A percentile compares a stretch with the other conserved stretches of the same genome.
These are phyloP conservation scores for Alternaria infectoria DNA, from an alignment of 2,329 filamentous ascomycete genomes.

Conservation along the genomic window DNA sequence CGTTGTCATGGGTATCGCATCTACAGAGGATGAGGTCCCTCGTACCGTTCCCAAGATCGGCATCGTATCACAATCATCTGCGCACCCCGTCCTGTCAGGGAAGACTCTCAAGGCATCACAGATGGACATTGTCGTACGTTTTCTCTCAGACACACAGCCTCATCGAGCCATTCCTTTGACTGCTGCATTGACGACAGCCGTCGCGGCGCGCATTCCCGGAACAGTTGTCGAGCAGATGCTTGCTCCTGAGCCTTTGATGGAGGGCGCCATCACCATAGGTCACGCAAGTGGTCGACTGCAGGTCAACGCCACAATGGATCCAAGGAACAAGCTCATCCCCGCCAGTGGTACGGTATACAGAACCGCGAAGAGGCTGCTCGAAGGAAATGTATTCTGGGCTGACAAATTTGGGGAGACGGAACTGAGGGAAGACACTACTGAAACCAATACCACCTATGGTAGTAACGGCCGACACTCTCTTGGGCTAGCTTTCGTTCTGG, in stretches of 20 bases:
- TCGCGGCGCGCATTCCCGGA: constrained; percentile 47
- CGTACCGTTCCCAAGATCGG: constrained; percentile 70
- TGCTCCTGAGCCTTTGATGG: constrained; percentile 30
- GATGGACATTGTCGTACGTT: constrained; percentile 51
- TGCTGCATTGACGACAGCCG: constrained; percentile 51
- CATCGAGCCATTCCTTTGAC: constrained; percentile 54
- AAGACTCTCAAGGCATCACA: constrained; percentile 41
- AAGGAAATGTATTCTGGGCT: constrained; percentile 40
- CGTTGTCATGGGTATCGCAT: constrained; percentile 66
- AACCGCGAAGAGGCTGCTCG: constrained; percentile 47
- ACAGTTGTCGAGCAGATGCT: constrained; percentile 45
- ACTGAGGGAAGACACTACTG: neutral
- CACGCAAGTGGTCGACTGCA: constrained; percentile 49
- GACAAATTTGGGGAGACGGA: constrained; percentile 5
- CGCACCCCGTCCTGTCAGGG: constrained; percentile 49
- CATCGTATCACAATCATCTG: constrained; percentile 56
- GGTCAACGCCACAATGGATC: constrained; percentile 43
- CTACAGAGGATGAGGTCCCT: constrained; percentile 52
- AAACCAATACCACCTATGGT: constrained; percentile 1
- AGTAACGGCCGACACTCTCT: constrained; percentile 23
- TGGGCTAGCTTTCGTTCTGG: constrained; percentile 27
- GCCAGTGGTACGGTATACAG: constrained; percentile 43
- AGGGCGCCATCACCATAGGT: constrained; percentile 46
- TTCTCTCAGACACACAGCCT: constrained; percentile 53
- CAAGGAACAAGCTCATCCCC: constrained; percentile 27